Base-by-base conservation (phyloP, 441 rosid genomes). In the Flueggea neowawraea region DNA sequence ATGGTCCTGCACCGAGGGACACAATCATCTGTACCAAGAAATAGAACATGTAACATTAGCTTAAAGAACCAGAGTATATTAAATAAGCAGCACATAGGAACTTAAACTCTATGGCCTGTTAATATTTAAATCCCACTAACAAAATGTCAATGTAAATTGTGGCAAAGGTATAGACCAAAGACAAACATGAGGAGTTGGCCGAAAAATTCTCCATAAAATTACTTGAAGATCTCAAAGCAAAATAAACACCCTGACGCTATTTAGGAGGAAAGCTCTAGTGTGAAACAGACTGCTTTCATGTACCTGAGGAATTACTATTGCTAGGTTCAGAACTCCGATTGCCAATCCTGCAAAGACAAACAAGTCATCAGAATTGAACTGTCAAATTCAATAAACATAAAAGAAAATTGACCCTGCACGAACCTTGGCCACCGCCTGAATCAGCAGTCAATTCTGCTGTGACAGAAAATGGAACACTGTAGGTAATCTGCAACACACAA, bases 361-460 rank as follows among this genome's bases (percentile, higher is more conserved):
- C 22, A 45, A 65, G 51, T 48, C 10, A 50, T 45, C 12, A 47
- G 53, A 47, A 67, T 65, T 16, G 33, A 15, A 16, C 50, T 9
- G n/a, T 36, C 41, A 8, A 36, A 36, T 36, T 36, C 1, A 36
- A 5, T 36, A 36, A 5, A 36, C 6, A 36, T 8, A 36, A 5
- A 36, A 36, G 41, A 47, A 47, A 47, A 47, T 1, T 47, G 9
- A 47, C 50, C 7, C 50, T 14, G n/a, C 50, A 78, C 79, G 58
- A 61, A 94, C 96, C 99, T 86, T 91, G 96, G 63, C 97, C 97
- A 16, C 99, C 96, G 7, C 96, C 97, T 4, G 99, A 86, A 69
- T 87, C 96, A 72, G 96, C 96, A 68, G 96, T 95, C 78, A 95
- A 75, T 78, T 94, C 95, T 31, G 97, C 91, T 41, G 97, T 94